A percentile compares a stretch with the other conserved stretches of the same genome.
phyloP scores from a whole-genome alignment of 139 green algal genomes.

The Coccomyxa sp. region DNA sequence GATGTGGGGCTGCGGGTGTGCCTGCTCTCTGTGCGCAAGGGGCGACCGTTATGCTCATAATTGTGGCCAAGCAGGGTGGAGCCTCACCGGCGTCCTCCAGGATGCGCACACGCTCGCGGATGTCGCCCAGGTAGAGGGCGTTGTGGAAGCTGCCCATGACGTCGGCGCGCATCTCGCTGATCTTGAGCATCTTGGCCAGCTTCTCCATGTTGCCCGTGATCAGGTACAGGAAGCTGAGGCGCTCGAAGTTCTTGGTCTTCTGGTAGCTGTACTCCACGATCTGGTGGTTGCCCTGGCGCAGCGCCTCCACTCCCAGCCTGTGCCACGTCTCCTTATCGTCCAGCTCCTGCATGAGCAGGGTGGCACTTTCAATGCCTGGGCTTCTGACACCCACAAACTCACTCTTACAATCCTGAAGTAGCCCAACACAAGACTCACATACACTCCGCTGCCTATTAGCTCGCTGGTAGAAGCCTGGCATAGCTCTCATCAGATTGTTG shows the following conservation, averaged over 20 bases:
- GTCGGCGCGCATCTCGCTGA: constrained; percentile 93
- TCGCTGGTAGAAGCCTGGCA: no score
- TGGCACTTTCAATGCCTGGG: no score
- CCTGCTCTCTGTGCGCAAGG: no score
- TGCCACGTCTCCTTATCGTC: constrained; percentile 98
- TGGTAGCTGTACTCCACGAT: constrained; percentile 99
- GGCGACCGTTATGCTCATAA: no score
- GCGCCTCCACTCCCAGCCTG: constrained; percentile 79
- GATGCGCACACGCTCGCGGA: constrained; percentile 70
- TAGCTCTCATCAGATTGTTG: no score
- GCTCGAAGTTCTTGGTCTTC: constrained; percentile 98
- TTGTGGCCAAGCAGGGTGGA: neutral
- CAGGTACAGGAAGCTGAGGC: constrained; percentile 99
- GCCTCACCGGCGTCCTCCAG: constrained; percentile 73
- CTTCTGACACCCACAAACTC: neutral
- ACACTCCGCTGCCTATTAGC: no score
- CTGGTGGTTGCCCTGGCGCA: constrained; percentile 93
- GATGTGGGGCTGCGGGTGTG: no score
- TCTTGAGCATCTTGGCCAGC: constrained; percentile 97
- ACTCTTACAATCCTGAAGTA: neutral
- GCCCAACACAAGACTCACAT: no score
- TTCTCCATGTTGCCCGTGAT: constrained; percentile 92
- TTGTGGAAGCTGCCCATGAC: constrained; percentile 97
- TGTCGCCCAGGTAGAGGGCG: constrained; percentile 95
- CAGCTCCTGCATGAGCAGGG: constrained; percentile 65